phyloP scores from a whole-genome alignment of 176 grass and related monocot genomes.

The Aegilops longissima region DNA sequence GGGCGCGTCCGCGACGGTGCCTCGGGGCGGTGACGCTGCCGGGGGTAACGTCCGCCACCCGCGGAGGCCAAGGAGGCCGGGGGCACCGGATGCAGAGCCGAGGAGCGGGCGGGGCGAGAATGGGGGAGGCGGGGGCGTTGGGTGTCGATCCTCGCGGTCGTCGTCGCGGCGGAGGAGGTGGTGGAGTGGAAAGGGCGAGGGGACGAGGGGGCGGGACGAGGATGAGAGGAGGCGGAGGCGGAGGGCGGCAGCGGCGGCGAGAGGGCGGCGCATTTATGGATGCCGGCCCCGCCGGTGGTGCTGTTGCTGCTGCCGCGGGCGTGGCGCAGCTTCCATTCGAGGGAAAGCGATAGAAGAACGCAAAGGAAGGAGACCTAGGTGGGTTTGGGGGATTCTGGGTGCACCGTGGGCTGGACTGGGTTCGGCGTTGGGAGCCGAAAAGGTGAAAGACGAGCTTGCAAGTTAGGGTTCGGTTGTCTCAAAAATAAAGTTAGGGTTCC shows the following conservation, averaged over 20 bases:
- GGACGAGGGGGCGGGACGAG: not conserved
- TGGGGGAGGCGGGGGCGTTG: not conserved
- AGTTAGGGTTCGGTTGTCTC: no score
- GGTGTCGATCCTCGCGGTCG: conserved; percentile 15
- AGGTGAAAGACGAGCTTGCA: no score
- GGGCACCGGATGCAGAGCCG: conserved; percentile 16
- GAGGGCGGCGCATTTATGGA: conserved; percentile 46
- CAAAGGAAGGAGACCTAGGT: not conserved
- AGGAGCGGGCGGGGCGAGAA: conserved; percentile 24
- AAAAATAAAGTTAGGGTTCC: no score
- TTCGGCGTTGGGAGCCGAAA: not conserved
- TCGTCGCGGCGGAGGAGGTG: conserved; percentile 29
- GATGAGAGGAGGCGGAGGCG: not conserved
- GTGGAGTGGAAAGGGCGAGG: conserved; percentile 18
- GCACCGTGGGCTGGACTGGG: not conserved
- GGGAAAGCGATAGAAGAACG: not conserved
- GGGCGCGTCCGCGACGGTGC: conserved; percentile 24
- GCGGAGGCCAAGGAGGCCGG: conserved; percentile 17
- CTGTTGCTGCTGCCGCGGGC: conserved; percentile 33
- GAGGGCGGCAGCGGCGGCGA: conserved; percentile 27
- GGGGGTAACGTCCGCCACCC: conserved; percentile 1
- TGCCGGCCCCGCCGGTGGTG: conserved; percentile 28
- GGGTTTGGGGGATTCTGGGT: not conserved
- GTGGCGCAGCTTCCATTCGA: conserved; percentile 43
- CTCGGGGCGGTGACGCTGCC: conserved; percentile 18